These are phyloP conservation scores for Ammopiptanthus mongolicus DNA, from an alignment of 306 rosid genomes.

Conservation along the genomic window DNA sequence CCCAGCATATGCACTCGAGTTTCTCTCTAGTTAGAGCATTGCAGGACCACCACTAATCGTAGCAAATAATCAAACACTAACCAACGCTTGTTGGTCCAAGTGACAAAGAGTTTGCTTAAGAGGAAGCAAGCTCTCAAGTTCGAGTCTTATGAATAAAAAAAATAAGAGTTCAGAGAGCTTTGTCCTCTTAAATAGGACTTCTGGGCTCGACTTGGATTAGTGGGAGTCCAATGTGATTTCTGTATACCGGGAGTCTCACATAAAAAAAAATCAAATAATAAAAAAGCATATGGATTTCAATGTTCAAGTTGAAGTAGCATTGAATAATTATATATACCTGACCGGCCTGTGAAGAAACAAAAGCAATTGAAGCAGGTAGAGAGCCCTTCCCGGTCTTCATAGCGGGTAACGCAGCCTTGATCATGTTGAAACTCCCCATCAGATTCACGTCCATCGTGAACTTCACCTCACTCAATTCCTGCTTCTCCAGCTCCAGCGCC, in stretches of 20 bases:
- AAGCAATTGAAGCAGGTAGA: constrained; percentile 67
- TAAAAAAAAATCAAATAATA: not conserved
- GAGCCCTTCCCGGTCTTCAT: constrained; percentile 55
- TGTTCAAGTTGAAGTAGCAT: not conserved
- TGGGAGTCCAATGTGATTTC: no score
- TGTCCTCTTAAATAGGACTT: no score
- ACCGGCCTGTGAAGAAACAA: constrained; percentile 92
- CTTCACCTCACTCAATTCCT: constrained; percentile 68
- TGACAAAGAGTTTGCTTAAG: no score
- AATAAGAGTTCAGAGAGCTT: no score
- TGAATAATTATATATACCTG: constrained; percentile 41
- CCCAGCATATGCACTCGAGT: not conserved
- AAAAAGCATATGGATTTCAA: not conserved
- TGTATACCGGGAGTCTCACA: no score
- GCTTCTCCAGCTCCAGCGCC: constrained; percentile 68
- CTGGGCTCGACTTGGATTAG: no score
- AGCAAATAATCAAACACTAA: not conserved
- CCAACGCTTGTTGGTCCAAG: no score
- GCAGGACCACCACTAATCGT: not conserved
- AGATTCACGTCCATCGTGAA: constrained; percentile 80
- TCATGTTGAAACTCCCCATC: constrained; percentile 66
- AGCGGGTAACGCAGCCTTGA: constrained; percentile 75
- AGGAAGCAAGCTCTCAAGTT: no score
- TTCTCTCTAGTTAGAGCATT: not conserved
- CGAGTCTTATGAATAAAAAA: no score